These are phyloP conservation scores for Thalia dealbata DNA, from an alignment of 176 grass and related monocot genomes.

Conservation along the genomic window DNA sequence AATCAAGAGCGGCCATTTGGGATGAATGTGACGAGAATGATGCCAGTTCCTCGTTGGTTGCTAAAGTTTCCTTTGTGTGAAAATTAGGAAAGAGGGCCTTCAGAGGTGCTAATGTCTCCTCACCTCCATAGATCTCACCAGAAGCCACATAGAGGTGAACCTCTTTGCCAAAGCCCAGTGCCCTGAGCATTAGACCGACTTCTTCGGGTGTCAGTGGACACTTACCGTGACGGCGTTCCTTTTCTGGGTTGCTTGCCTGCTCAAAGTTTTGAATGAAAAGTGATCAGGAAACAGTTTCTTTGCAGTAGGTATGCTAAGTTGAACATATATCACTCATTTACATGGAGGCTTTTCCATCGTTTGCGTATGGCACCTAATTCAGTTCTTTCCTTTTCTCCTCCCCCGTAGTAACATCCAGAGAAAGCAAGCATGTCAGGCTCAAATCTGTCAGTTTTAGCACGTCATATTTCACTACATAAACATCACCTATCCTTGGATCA, in stretches of 20 bases:
- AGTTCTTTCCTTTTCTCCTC: slow-evolving; percentile 57
- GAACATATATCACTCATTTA: slow-evolving; percentile 11
- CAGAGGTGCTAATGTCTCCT: slow-evolving; percentile 45
- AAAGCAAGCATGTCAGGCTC: slow-evolving; percentile 87
- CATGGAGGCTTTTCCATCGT: slow-evolving; percentile 73
- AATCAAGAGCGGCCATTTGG: slow-evolving; percentile 74
- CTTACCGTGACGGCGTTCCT: slow-evolving; percentile 62
- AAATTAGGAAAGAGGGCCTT: slow-evolving; percentile 62
- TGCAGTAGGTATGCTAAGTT: neutral
- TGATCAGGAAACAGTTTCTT: neutral
- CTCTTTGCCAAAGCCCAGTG: slow-evolving; percentile 43
- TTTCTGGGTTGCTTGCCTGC: slow-evolving; percentile 61
- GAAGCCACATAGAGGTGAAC: slow-evolving; percentile 72
- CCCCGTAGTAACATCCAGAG: slow-evolving; percentile 74
- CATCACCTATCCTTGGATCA: too few species aligned
- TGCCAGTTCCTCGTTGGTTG: slow-evolving; percentile 49
- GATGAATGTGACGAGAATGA: slow-evolving; percentile 55
- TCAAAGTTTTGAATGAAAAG: neutral
- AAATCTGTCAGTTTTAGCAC: slow-evolving; percentile 42
- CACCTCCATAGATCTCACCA: slow-evolving; percentile 67
- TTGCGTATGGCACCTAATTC: slow-evolving; percentile 61
- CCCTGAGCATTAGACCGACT: slow-evolving; percentile 66
- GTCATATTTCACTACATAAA: too few species aligned
- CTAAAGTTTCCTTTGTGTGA: slow-evolving; percentile 67
- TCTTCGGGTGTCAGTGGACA: slow-evolving; percentile 79